Evolutionary conservation across 306 rosid species (phyloP), one percentile per base, ranked within the genome.

Genomic region (Carpinus viminea): DNA sequence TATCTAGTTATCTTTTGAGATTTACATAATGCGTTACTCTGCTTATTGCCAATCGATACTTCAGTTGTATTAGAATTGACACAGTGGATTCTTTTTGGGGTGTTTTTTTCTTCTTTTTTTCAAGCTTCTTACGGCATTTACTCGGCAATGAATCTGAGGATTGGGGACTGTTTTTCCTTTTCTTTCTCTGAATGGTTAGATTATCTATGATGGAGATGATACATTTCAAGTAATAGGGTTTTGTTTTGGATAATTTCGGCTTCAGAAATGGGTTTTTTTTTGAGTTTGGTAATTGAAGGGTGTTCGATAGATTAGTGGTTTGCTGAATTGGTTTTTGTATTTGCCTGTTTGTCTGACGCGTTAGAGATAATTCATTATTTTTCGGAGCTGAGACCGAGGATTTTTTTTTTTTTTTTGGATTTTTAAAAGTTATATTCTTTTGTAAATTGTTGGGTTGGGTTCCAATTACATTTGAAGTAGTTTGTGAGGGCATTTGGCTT

Each of bases 361-460:
- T 45, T 20, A 68, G 53, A 57, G 64, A 36, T 8, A 55, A 59
- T n/a, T 54, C 6, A 52, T 76, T 52, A 38, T 3, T 46, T 31
- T 16, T 26, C 57, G 28, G 45, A 31, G 28, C 53, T 56, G 28
- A 12, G 34, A 31, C 34, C 3, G 34, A 31, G 34, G 34, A 31
- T 31, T 31, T 31, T 31, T 31, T 31, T 31, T 31, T 31, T 31
- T 31, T 31, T 31, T 31, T 31, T 31, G 45, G 60, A 31, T 74
- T 45, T 60, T 18, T 1, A 17, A 36, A 36, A 48, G 62, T 47
- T 28, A 62, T 60, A 24, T 17, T 28, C 61, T 3, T 75, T 38
- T 7, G 13, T 72, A 51, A 73, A 66, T 55, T 4, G 59, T 6
- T 73, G 78, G 47, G 28, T 2, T 50, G 52, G 66, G 64, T 72